Base-by-base conservation (phyloP, 805 yeast genomes). In the Wickerhamiella siamensis region DNA sequence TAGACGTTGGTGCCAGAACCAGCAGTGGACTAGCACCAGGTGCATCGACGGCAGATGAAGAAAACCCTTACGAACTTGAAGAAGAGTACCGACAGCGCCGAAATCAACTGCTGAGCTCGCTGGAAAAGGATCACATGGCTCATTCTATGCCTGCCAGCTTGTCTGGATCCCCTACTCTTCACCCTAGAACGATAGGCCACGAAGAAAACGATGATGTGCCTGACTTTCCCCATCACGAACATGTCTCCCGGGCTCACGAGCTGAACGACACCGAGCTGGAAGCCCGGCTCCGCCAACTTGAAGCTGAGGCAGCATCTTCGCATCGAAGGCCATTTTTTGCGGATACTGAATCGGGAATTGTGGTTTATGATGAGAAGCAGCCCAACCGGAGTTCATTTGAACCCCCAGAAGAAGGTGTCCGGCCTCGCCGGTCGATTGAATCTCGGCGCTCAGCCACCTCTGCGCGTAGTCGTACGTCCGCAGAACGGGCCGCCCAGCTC, bases 1-100 rank as follows among this genome's bases (percentile, higher is more conserved):
- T 21, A 3, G 27, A 19, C 17, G 37, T 34, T n/a, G 37, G 20
- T 27, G 57, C 20, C 40, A 31, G 46, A 18, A 46, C 51, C 4
- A 49, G 55, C 26, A 61, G 60, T 8, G 63, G 64, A 1, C 38
- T 59, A 21, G 62, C 62, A 1, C 62, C 63, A 1, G 62, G 63
- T 1, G 59, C 58, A 1, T 42, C 40, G 2, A 38, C 33, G 14
- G 42, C 31, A 4, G 52, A 40, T 1, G 43, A 31, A 10, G 50
- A 45, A 15, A 19, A 33, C 33, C 54, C 50, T 33, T 8, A 6
- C 10, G 45, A 50, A 1, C 26, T 48, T 8, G 52, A 49, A 36
- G 41, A 36, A 5, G 55, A 53, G 35, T 47, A 49, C 20, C 45
- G 49, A n/a, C 42, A 41, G 33, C 43, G 55, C 5, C 49, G 52